Percentiles rank a stretch among this genome's conserved stretches.
Conservation (phyloP, 2,329 filamentous ascomycete species). For the Westerdykella sp. region DNA sequence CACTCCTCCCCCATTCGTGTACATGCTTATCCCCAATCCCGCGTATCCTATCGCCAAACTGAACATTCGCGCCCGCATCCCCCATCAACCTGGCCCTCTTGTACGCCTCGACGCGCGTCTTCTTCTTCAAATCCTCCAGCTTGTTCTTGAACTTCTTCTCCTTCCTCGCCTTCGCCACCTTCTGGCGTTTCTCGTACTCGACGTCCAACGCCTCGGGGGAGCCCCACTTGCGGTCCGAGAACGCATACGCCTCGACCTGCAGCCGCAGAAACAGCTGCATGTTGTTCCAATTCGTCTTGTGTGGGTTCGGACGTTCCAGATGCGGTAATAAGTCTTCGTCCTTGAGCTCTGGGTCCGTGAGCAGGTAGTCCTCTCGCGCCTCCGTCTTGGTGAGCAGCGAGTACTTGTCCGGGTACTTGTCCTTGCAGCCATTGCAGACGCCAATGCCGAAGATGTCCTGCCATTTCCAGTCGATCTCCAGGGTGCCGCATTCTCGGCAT, state of each 20-base stretch:
- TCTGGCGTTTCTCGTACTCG: slow-evolving; percentile 75
- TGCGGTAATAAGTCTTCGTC: slow-evolving; percentile 83
- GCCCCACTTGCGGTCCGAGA: slow-evolving; percentile 80
- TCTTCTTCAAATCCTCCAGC: slow-evolving; percentile 82
- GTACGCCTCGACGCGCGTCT: slow-evolving; percentile 86
- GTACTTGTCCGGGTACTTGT: slow-evolving; percentile 86
- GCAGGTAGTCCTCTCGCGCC: slow-evolving; percentile 86
- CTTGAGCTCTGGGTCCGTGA: slow-evolving; percentile 91
- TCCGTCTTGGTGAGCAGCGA: slow-evolving; percentile 95
- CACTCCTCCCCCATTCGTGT: slow-evolving; percentile 70
- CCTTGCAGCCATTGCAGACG: slow-evolving; percentile 81
- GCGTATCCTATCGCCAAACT: slow-evolving; percentile 72
- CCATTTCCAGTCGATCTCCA: slow-evolving; percentile 96
- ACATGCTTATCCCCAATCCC: slow-evolving; percentile 64
- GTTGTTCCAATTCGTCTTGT: slow-evolving; percentile 93
- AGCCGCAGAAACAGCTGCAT: slow-evolving; percentile 97
- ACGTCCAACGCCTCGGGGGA: slow-evolving; percentile 76
- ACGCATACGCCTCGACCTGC: slow-evolving; percentile 91
- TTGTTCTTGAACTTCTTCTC: slow-evolving; percentile 90
- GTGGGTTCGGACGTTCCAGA: slow-evolving; percentile 83
- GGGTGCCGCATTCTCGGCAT: slow-evolving; percentile 73
- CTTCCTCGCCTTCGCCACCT: slow-evolving; percentile 75
- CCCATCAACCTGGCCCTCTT: slow-evolving; percentile 45
- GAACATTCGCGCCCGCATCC: slow-evolving; percentile 38
- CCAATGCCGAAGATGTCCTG: slow-evolving; percentile 71